phyloP scores from a whole-genome alignment of 257 asterid species.

The Solanum habrochaites region DNA sequence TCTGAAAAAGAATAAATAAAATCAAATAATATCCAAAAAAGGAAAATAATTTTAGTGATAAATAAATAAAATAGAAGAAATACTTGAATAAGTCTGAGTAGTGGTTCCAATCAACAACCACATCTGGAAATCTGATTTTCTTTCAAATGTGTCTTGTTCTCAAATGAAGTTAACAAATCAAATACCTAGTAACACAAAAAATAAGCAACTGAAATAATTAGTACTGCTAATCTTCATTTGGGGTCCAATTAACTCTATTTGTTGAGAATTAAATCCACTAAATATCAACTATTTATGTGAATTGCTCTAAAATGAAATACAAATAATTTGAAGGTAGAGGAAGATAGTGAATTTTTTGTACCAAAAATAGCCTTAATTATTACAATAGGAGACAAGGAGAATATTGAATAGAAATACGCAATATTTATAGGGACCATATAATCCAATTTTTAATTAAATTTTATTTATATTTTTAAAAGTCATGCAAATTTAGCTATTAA shows the following conservation, averaged over 20 bases:
- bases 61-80: neutral
- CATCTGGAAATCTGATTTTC: conserved; percentile 50
- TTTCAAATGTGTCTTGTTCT: conserved; percentile 3
- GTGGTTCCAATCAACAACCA: conserved; percentile 67
- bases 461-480: too few species aligned
- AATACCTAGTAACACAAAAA: neutral
- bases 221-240: neutral
- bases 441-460: neutral
- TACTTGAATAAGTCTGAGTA: conserved; percentile 66
- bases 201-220: neutral
- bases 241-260: neutral
- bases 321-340: neutral
- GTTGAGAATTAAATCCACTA: neutral
- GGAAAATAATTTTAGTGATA: neutral
- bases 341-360: neutral
- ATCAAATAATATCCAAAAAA: neutral
- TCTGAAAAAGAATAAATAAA: conserved; percentile 6
- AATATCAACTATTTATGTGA: neutral
- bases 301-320: neutral
- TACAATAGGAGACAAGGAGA: neutral
- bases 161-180: conserved; percentile 4
- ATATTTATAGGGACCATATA: neutral
- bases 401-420: neutral
- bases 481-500: neutral
- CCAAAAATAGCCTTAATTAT: neutral